These are phyloP conservation scores for Neoboletus subvelutipes DNA, from an alignment of 768 basidiomycete genomes.

Conservation along the genomic window DNA sequence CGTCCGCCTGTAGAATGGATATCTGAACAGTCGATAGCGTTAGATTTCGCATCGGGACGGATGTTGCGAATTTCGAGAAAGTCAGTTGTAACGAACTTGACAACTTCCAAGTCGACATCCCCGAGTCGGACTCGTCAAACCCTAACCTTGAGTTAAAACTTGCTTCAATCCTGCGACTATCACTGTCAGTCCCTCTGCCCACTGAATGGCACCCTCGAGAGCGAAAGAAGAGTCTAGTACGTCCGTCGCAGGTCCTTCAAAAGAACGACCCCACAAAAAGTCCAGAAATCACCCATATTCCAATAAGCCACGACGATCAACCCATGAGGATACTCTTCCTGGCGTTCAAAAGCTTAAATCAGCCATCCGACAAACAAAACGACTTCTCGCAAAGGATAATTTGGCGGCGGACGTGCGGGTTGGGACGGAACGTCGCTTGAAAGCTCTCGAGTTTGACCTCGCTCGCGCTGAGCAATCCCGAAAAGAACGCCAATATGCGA, in stretches of 20 bases:
- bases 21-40: conserved; percentile 37
- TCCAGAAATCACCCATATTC: conserved; percentile 14
- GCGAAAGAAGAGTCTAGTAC: conserved; percentile 2
- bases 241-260: conserved; percentile 13
- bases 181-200: too few relatives aligned
- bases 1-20: conserved; percentile 16
- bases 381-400: conserved; percentile 82
- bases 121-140: background rate
- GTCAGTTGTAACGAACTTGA: too few relatives aligned
- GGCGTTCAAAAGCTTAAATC: conserved; percentile 89
- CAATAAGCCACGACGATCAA: conserved; percentile 4
- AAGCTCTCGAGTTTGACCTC: conserved; percentile 73
- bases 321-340: conserved; percentile 35
- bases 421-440: conserved; percentile 76
- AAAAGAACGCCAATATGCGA: conserved; percentile 71
- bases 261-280: conserved; percentile 13
- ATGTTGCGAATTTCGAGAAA: background rate
- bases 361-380: conserved; percentile 74
- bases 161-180: background rate
- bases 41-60: conserved; percentile 54
- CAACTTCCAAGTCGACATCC: too few relatives aligned
- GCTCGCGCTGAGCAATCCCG: conserved; percentile 57
- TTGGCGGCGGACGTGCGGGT: conserved; percentile 84
- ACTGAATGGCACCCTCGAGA: conserved; percentile 21
- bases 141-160: conserved; percentile 19